A percentile compares a stretch with the other conserved stretches of the same genome.
These are phyloP conservation scores for Botrytis elliptica DNA, from an alignment of 2,329 filamentous ascomycete genomes.

Conservation along the genomic window DNA sequence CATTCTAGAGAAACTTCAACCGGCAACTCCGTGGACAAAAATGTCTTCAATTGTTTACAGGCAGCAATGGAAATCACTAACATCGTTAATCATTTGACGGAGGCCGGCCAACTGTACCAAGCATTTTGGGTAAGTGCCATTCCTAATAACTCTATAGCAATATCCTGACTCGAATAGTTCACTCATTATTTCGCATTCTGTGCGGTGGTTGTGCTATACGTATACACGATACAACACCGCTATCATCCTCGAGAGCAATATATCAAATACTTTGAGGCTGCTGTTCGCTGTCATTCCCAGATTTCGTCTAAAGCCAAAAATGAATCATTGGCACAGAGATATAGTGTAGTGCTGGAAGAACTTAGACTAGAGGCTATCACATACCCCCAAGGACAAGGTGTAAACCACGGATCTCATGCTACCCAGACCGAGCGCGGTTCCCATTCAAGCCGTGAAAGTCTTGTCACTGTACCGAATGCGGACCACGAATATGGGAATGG, in stretches of 20 bases:
- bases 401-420: neutral
- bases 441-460: neutral
- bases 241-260: constrained; percentile 36
- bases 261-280: constrained; percentile 40
- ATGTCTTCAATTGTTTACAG: constrained; percentile 40
- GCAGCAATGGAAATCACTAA: constrained; percentile 44
- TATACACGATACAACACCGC: constrained; percentile 45
- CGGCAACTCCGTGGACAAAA: constrained; percentile 31
- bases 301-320: constrained; percentile 42
- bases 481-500: neutral
- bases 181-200: constrained; percentile 48
- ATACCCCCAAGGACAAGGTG: neutral
- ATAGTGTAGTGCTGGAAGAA: constrained; percentile 45
- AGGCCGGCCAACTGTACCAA: constrained; percentile 41
- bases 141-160: neutral
- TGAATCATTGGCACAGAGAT: constrained; percentile 45
- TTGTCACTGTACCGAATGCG: neutral
- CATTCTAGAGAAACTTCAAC: constrained; percentile 20
- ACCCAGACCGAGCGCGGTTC: neutral
- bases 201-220: constrained; percentile 47
- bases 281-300: constrained; percentile 44
- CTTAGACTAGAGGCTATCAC: constrained; percentile 33
- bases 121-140: constrained; percentile 43
- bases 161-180: constrained; percentile 32
- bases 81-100: constrained; percentile 43